Percentiles rank a stretch among this genome's conserved stretches.
phyloP scores from a whole-genome alignment of 805 yeast genomes.

The Yamadazyma kitorensis region DNA sequence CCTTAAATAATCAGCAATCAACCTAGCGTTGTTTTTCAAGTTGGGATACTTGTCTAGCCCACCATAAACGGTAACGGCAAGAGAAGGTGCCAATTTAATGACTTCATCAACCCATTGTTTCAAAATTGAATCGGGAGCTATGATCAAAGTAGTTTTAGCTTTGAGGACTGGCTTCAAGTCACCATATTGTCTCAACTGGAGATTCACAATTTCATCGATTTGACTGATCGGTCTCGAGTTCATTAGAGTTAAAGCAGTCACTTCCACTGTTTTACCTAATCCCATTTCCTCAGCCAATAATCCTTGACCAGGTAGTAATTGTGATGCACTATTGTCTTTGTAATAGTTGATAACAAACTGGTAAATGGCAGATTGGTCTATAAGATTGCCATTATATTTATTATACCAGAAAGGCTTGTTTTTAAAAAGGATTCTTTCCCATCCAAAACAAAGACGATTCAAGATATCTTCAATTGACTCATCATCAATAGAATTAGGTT shows the following conservation, averaged over 20 bases:
- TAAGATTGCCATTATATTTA: slow-evolving; percentile 46
- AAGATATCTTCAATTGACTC: slow-evolving; percentile 26
- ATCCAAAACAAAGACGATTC: slow-evolving; percentile 51
- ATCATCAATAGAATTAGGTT: slow-evolving; percentile 11
- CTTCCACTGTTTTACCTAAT: slow-evolving; percentile 89
- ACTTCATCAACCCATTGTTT: slow-evolving; percentile 87
- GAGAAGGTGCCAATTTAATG: slow-evolving; percentile 50
- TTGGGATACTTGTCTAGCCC: slow-evolving; percentile 43
- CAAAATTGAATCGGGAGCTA: slow-evolving; percentile 82
- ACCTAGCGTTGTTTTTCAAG: slow-evolving; percentile 28
- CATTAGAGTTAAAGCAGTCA: slow-evolving; percentile 59
- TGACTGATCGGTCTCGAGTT: slow-evolving; percentile 51
- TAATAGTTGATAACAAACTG: slow-evolving; percentile 26
- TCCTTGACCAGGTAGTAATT: slow-evolving; percentile 57
- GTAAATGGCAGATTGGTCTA: slow-evolving; percentile 28
- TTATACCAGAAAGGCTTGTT: slow-evolving; percentile 44
- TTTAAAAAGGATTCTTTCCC: slow-evolving; percentile 28
- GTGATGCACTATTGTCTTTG: slow-evolving; percentile 16
- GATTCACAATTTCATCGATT: slow-evolving; percentile 25
- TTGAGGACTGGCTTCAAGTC: slow-evolving; percentile 45
- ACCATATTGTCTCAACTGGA: slow-evolving; percentile 33
- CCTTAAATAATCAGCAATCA: slow-evolving; percentile 53
- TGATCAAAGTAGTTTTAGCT: slow-evolving; percentile 71
- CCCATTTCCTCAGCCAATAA: slow-evolving; percentile 96
- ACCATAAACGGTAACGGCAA: slow-evolving; percentile 60